Percentiles rank a stretch among this genome's conserved stretches.
Evolutionary conservation across 2,329 filamentous ascomycete genomes (phyloP).

Genomic region (Malbranchea cinnamomea): DNA sequence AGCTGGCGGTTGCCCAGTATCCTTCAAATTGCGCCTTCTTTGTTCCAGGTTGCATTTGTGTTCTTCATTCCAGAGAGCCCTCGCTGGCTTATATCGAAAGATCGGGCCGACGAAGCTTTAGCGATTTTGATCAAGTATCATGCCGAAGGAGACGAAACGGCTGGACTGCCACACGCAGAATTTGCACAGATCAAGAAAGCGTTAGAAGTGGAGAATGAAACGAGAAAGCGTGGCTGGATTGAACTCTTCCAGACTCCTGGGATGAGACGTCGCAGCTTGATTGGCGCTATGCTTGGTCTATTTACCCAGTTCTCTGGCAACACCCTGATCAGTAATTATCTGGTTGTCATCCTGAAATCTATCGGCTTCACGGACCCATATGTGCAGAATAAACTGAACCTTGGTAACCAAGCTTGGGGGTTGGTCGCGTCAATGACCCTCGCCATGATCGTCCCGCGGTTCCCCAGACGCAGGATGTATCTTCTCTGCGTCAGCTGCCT

Average conservation of each 20-base stretch:
- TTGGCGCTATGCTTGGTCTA: conserved; percentile 11
- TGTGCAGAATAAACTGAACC: conserved; percentile 21
- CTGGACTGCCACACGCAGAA: conserved; percentile 40
- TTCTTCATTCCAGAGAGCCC: conserved; percentile 45
- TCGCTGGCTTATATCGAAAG: conserved; percentile 13
- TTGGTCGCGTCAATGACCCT: conserved; percentile 21
- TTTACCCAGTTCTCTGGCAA: conserved; percentile 28
- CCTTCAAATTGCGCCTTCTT: conserved; percentile 46
- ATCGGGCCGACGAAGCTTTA: conserved; percentile 13
- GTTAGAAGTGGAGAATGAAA: conserved; percentile 37
- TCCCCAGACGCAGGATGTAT: conserved; percentile 25
- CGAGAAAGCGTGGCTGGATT: conserved; percentile 18
- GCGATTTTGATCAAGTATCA: conserved; percentile 24
- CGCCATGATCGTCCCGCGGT: conserved; percentile 23
- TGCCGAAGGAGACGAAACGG: conserved; percentile 34
- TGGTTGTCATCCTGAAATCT: conserved; percentile 14
- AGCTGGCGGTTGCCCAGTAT: conserved; percentile 47
- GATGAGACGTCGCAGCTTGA: conserved; percentile 11
- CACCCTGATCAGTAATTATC: conserved; percentile 16
- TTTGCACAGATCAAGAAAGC: conserved; percentile 43
- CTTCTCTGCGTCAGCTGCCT: conserved; percentile 35
- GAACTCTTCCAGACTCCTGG: conserved; percentile 10
- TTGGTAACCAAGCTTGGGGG: conserved; percentile 18
- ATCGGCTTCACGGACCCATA: conserved; percentile 21
- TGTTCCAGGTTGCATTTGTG: conserved; percentile 36